phyloP scores from a whole-genome alignment of 139 green algal genomes.

The Chlamydomonas incerta region DNA sequence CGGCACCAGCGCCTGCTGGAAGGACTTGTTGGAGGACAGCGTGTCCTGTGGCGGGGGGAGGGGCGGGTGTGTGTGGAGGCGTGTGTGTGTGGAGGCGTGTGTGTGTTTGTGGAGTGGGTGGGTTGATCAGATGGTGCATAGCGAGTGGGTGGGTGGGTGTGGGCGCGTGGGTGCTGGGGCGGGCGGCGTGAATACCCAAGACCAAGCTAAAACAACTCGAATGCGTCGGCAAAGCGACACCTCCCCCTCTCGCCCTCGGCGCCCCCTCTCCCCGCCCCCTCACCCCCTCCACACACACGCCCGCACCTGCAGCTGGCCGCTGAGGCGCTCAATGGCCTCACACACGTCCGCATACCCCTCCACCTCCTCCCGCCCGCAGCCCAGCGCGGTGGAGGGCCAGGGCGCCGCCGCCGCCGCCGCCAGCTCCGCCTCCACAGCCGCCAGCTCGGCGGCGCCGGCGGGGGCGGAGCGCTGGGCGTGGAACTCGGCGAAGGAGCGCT shows the following conservation, averaged over 20 bases:
- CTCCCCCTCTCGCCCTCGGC: too few species aligned
- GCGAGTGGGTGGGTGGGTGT: too few species aligned
- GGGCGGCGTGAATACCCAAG: too few species aligned
- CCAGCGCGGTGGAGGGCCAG: constrained; percentile 32
- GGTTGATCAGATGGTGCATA: too few species aligned
- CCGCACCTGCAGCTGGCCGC: constrained; percentile 58
- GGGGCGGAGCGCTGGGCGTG: constrained; percentile 83
- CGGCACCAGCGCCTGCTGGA: constrained; percentile 64
- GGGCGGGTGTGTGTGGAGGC: neutral
- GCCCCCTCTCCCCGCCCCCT: too few species aligned
- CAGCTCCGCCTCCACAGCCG: constrained; percentile 62
- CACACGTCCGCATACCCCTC: constrained; percentile 66
- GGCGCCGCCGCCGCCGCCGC: constrained; percentile 16
- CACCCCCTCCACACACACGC: neutral
- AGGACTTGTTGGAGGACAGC: constrained; percentile 61
- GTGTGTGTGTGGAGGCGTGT: too few species aligned
- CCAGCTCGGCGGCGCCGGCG: constrained; percentile 63
- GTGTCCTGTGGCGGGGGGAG: constrained; percentile 52
- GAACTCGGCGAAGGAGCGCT: constrained; percentile 95
- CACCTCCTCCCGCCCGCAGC: constrained; percentile 55
- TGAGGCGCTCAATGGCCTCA: constrained; percentile 61
- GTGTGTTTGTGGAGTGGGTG: too few species aligned
- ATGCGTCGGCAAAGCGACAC: too few species aligned
- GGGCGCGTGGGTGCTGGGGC: too few species aligned
- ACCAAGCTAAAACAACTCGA: too few species aligned